phyloP scores from a whole-genome alignment of 2,329 filamentous ascomycete genomes.

The Fusarium anthophilum region DNA sequence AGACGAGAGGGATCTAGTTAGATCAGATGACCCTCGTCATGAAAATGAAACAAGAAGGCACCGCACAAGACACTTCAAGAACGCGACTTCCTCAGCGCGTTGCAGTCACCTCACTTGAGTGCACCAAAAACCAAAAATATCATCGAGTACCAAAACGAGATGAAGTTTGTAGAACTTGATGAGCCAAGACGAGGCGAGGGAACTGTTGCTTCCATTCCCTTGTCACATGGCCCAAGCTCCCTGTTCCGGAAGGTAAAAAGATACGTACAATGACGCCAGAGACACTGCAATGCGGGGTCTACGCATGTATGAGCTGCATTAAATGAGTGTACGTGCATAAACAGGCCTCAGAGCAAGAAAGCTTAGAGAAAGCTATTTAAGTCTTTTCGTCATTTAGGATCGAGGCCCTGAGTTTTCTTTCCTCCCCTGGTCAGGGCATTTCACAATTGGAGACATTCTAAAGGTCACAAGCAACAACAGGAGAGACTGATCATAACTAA shows the following conservation, averaged over 20 bases:
- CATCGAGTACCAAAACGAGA: neutral
- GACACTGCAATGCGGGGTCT: constrained; percentile 28
- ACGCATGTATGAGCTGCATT: constrained; percentile 36
- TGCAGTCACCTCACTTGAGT: constrained; percentile 1
- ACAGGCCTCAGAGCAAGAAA: neutral
- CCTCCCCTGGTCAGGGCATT: neutral
- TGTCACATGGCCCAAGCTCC: constrained; percentile 43
- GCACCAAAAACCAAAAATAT: neutral
- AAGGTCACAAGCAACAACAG: neutral
- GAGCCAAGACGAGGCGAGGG: constrained; percentile 18
- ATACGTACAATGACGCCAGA: constrained; percentile 36
- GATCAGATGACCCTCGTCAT: constrained; percentile 24
- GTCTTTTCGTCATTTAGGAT: neutral
- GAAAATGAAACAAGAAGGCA: constrained; percentile 13
- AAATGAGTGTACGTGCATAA: constrained; percentile 24
- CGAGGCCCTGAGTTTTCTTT: neutral
- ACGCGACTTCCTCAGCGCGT: constrained; percentile 16
- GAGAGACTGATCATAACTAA: neutral
- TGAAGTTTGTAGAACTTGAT: constrained; percentile 26
- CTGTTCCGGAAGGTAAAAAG: constrained; percentile 2
- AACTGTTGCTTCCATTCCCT: constrained; percentile 18
- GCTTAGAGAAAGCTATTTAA: neutral
- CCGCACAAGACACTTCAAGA: constrained; percentile 1
- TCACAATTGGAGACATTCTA: neutral
- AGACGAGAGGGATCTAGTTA: constrained; percentile 1